Conservation (phyloP, 805 yeast genomes). For the Saturnispora gosingensis region DNA sequence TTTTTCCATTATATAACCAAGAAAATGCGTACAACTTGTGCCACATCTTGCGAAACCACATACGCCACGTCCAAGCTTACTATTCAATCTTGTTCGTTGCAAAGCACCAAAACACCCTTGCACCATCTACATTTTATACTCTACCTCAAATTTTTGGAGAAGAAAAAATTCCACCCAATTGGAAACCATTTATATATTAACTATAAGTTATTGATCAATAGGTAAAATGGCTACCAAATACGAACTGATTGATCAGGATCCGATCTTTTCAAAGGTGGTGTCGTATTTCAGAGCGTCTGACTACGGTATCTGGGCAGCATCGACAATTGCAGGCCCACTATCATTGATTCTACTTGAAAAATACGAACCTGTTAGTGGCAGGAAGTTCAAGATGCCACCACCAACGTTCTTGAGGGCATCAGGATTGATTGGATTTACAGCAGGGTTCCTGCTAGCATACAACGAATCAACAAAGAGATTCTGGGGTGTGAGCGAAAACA, state of each 20-base stretch:
- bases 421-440: conserved; percentile 51
- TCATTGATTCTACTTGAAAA: conserved; percentile 36
- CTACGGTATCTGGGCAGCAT: conserved; percentile 40
- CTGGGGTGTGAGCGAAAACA: conserved; percentile 69
- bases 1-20: too few species aligned
- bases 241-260: conserved; percentile 62
- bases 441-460: conserved; percentile 70
- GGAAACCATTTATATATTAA: neutral
- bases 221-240: conserved; percentile 17
- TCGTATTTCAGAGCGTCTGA: conserved; percentile 64
- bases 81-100: too few species aligned
- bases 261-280: conserved; percentile 64
- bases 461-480: conserved; percentile 60
- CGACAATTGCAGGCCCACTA: conserved; percentile 43
- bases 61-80: neutral
- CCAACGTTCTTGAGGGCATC: conserved; percentile 51
- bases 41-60: neutral
- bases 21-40: too few species aligned
- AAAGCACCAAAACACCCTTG: neutral
- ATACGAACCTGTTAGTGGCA: conserved; percentile 39
- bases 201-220: neutral
- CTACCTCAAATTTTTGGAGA: neutral
- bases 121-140: neutral
- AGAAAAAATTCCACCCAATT: neutral
- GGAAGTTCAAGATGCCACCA: conserved; percentile 40